Conservation (phyloP, 768 basidiomycete species). For the Candolleomyces aberdarensis region DNA sequence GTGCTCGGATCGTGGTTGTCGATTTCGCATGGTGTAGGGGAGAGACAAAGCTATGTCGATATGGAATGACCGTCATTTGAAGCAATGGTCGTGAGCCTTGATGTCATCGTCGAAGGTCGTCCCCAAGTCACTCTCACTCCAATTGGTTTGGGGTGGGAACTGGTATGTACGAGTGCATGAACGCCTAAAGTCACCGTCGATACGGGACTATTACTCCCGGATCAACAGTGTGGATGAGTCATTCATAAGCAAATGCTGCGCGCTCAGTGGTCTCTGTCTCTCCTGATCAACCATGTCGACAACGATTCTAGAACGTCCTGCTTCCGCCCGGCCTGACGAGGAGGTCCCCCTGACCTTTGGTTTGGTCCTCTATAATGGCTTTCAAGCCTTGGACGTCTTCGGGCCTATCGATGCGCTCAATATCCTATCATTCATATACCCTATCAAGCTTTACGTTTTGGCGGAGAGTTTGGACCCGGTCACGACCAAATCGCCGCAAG, state of each 20-base stretch:
- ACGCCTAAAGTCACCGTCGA: background rate
- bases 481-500: conserved; percentile 23
- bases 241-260: background rate
- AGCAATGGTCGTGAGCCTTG: too few species aligned
- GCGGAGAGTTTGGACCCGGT: conserved; percentile 30
- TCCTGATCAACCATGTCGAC: background rate
- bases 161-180: background rate
- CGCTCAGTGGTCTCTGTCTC: background rate
- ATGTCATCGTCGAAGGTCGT: background rate
- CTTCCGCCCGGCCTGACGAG: conserved; percentile 11
- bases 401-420: conserved; percentile 33
- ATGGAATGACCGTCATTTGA: too few species aligned
- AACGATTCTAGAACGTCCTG: background rate
- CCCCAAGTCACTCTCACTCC: background rate
- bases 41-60: background rate
- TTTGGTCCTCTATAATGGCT: conserved; percentile 26
- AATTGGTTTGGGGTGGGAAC: background rate
- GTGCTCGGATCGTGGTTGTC: background rate
- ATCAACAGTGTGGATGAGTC: too few species aligned
- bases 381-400: conserved; percentile 34
- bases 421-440: conserved; percentile 22
- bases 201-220: too few species aligned
- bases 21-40: background rate
- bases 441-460: conserved; percentile 27
- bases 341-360: conserved; percentile 24